Evolutionary conservation across 176 grass and related monocot species (phyloP).

Genomic region (Stipa capillata): DNA sequence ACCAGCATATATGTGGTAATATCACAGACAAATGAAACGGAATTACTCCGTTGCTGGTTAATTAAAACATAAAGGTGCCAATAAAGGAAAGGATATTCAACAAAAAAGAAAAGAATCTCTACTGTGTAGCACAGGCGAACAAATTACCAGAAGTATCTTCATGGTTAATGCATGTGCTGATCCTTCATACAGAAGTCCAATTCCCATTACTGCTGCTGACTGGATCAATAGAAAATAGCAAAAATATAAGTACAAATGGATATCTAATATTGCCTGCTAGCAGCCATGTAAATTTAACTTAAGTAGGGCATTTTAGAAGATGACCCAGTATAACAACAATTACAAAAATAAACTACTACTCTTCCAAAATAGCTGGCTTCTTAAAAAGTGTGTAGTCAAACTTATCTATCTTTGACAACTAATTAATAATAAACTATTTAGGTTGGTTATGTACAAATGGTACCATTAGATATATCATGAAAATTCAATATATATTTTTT

Average conservation of each 20-base stretch:
- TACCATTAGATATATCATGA: too few relatives aligned
- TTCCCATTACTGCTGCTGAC: conserved; percentile 87
- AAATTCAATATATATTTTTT: too few relatives aligned
- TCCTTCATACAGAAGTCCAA: conserved; percentile 93
- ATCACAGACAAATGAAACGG: not conserved
- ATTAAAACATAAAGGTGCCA: not conserved
- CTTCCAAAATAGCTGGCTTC: too few relatives aligned
- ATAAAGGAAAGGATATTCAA: not conserved
- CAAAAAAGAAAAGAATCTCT: not conserved
- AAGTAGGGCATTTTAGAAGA: not conserved
- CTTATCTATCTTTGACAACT: too few relatives aligned
- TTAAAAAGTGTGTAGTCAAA: too few relatives aligned
- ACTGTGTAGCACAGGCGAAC: not conserved
- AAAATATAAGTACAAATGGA: not conserved
- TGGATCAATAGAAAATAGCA: conserved; percentile 25
- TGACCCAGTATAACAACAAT: not conserved
- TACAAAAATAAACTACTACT: not conserved
- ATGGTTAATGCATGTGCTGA: conserved; percentile 94
- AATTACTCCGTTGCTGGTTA: not conserved
- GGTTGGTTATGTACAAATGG: too few relatives aligned
- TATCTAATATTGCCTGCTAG: not conserved
- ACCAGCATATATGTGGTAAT: not conserved
- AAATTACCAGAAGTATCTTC: conserved; percentile 95
- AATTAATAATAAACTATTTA: too few relatives aligned
- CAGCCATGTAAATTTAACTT: not conserved